phyloP scores from a whole-genome alignment of 2,329 filamentous ascomycete species.

The Lasiodiplodia theobromae region DNA sequence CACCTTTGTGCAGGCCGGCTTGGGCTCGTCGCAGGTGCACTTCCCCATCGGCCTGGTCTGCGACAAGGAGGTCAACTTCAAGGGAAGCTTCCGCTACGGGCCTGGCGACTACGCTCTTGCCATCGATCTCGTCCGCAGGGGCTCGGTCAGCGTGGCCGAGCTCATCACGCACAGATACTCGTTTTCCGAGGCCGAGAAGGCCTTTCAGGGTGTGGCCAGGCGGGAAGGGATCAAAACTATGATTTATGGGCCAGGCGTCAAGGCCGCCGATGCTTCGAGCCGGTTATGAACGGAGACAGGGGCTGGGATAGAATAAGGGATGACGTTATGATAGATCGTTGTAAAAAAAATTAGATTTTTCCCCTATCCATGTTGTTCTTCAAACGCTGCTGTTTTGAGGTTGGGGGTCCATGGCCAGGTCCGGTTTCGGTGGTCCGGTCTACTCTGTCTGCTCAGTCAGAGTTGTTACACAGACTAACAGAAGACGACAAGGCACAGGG shows the following conservation, averaged over 20 bases:
- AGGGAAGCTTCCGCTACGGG: conserved; percentile 41
- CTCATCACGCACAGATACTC: conserved; percentile 35
- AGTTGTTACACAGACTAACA: too few relatives aligned
- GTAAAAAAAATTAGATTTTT: neutral
- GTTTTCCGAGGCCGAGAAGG: conserved; percentile 34
- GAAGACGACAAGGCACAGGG: too few relatives aligned
- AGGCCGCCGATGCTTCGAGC: neutral
- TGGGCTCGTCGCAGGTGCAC: conserved; percentile 33
- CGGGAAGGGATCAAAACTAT: conserved; percentile 37
- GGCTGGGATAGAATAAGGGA: neutral
- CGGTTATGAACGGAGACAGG: neutral
- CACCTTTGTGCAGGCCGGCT: conserved; percentile 37
- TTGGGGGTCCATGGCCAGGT: neutral
- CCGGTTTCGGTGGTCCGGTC: neutral
- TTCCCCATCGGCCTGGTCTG: conserved; percentile 39
- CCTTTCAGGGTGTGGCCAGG: conserved; percentile 33
- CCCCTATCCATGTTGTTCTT: too few relatives aligned
- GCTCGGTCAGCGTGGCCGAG: conserved; percentile 31
- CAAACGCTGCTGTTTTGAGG: too few relatives aligned
- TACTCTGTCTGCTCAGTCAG: too few relatives aligned
- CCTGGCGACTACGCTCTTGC: conserved; percentile 39
- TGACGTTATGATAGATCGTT: neutral
- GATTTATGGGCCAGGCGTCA: conserved; percentile 34
- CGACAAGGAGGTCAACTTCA: conserved; percentile 38
- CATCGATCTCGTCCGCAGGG: conserved; percentile 32